phyloP scores from a whole-genome alignment of 257 asterid genomes.

The Forsythia viridissima region DNA sequence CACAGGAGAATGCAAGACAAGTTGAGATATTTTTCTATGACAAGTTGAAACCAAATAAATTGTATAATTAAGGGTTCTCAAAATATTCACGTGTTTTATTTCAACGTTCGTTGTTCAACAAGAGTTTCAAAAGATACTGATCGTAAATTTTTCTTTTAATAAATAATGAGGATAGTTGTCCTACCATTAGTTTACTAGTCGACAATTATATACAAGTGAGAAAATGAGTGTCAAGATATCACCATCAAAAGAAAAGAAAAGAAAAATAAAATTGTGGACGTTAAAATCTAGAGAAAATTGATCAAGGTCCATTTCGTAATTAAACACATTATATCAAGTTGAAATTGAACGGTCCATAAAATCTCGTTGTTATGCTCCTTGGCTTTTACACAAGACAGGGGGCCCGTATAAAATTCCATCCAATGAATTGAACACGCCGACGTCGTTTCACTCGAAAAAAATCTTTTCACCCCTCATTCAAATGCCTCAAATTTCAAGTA shows the following conservation, averaged over 20 bases:
- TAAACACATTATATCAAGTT: not conserved
- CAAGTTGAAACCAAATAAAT: not conserved
- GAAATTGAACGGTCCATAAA: not conserved
- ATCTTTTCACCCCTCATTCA: not conserved
- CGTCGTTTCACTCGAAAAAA: constrained; percentile 1
- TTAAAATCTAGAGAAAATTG: not conserved
- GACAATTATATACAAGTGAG: not conserved
- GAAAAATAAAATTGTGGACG: not conserved
- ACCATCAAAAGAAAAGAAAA: not conserved
- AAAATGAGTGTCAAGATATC: not conserved
- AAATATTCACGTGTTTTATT: not conserved
- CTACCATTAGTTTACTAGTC: not conserved
- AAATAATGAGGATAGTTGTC: not conserved
- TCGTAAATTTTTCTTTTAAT: not conserved
- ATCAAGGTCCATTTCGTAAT: not conserved
- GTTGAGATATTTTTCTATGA: not conserved
- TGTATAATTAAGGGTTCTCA: not conserved
- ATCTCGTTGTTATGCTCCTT: not conserved
- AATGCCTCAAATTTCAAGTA: constrained; percentile 27
- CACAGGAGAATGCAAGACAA: not conserved
- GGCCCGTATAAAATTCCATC: constrained; percentile 18
- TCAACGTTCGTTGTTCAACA: not conserved
- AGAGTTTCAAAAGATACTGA: not conserved
- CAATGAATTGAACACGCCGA: constrained; percentile 12
- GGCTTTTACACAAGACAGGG: constrained; percentile 3